Base-by-base conservation (phyloP, 1,284 basidiomycete species). In the Rhodotorula sp. region DNA sequence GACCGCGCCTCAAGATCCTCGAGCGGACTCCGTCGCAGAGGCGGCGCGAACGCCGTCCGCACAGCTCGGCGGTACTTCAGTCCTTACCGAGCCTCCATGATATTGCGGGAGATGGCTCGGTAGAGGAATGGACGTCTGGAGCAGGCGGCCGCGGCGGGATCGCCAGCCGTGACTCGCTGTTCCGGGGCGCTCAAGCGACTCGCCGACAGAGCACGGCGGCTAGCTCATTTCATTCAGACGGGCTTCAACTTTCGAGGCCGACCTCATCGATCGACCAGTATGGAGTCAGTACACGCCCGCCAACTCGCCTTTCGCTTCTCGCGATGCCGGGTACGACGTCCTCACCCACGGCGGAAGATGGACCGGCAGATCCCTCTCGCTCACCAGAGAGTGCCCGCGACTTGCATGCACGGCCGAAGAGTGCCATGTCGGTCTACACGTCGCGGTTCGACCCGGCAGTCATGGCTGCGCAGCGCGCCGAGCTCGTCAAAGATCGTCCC, bases 391-490 rank as follows among this genome's bases (percentile, higher is more conserved):
- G 18, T 12, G 14, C 21, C 12, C 50, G 50, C 50, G 21, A 52
- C 14, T 12, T 14, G 6, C 3, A 21, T 14, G 50, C n/a, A 3
- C 19, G 50, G 18, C 50, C 50, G 21, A 52, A 21, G 21, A 52
- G 50, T 34, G 28, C 66, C 10, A 63, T 64, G 3, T 60, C 64
- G 19, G 59, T 50, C 47, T 76, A 72, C 62, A 74, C 72, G 7
- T 76, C 74, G 8, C 59, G 72, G 12, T 74, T 74, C 54, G 74
- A 74, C 45, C 74, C 74, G 1, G 38, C 60, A 28, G 56, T 70
- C 23, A 71, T 74, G 31, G 70, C 70, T 5, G 59, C 62, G 5
- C 63, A 67, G 23, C 65, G 68, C 18, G 60, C 60, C 26, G 66
- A 72, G 60, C 50, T 72, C 31, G 57, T 66, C 45, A 67, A 71